Evolutionary conservation across 1,284 basidiomycete genomes (phyloP).

Genomic region (Xanthoconium separans): DNA sequence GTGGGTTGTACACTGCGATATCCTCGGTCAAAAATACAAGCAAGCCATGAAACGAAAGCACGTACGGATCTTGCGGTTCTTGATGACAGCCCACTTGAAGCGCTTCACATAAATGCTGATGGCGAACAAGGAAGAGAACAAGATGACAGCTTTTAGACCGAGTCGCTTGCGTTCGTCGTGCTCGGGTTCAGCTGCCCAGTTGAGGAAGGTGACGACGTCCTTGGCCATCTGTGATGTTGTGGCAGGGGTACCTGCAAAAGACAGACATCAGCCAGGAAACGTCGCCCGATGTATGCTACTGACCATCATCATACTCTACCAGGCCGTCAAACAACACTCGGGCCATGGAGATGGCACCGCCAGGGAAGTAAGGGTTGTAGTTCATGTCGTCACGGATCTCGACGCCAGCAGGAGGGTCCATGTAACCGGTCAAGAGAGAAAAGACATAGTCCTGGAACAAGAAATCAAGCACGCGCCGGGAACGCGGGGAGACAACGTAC

Average conservation of each 20-base stretch:
- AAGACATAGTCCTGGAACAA: constrained; percentile 90
- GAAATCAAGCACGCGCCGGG: constrained; percentile 28
- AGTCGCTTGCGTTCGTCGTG: constrained; percentile 97
- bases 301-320: constrained; percentile 93
- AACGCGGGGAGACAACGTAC: constrained; percentile 41
- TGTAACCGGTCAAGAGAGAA: constrained; percentile 95
- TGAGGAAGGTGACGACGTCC: constrained; percentile 94
- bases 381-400: constrained; percentile 96
- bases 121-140: constrained; percentile 83
- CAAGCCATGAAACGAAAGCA: constrained; percentile 19
- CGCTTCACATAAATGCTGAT: constrained; percentile 89
- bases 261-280: constrained; percentile 2
- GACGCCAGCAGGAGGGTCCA: constrained; percentile 96
- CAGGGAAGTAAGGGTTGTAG: constrained; percentile 98
- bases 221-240: constrained; percentile 99
- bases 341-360: constrained; percentile 98
- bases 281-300: constrained; percentile 16
- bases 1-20: constrained; percentile 52
- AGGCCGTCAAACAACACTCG: constrained; percentile 94
- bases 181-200: constrained; percentile 96
- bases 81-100: constrained; percentile 92
- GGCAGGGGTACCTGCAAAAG: constrained; percentile 79
- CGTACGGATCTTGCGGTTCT: constrained; percentile 89
- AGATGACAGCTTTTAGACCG: constrained; percentile 90
- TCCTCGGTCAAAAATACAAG: constrained; percentile 8